Evolutionary conservation across 306 rosid species (phyloP).

Genomic region (Dryas drummondii): DNA sequence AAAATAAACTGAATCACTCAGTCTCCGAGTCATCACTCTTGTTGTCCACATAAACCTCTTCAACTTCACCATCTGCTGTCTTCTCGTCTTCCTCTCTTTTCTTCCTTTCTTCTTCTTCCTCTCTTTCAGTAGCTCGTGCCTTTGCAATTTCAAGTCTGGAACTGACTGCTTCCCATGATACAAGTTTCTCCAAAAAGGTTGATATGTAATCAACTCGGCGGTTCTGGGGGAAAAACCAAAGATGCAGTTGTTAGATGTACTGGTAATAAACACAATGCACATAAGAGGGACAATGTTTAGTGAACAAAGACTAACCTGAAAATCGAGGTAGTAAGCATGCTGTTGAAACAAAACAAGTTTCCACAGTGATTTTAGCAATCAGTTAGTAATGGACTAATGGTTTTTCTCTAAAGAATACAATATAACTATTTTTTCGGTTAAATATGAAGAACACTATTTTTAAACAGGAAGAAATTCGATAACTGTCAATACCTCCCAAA

Average conservation of each 20-base stretch:
- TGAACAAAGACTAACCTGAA: conserved; percentile 56
- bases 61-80: conserved; percentile 18
- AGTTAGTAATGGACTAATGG: conserved; percentile 19
- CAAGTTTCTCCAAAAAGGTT: conserved; percentile 67
- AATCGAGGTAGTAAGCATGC: conserved; percentile 96
- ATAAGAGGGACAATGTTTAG: conserved; percentile 13
- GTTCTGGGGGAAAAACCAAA: conserved; percentile 43
- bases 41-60: conserved; percentile 39
- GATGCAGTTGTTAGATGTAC: conserved; percentile 12
- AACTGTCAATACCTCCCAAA: conserved; percentile 76
- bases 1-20: conserved; percentile 26
- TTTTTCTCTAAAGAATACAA: conserved; percentile 1
- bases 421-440: not conserved
- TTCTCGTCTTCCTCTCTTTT: conserved; percentile 39
- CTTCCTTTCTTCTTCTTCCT: conserved; percentile 44
- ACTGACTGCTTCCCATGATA: conserved; percentile 83
- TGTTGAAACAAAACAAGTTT: conserved; percentile 40
- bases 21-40: conserved; percentile 38
- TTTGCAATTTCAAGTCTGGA: conserved; percentile 69
- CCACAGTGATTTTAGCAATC: conserved; percentile 26
- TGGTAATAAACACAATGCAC: conserved; percentile 15
- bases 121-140: conserved; percentile 51
- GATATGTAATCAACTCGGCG: conserved; percentile 67
- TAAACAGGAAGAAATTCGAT: conserved; percentile 4
- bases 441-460: not conserved